These are phyloP conservation scores for Elaeis oleifera DNA, from an alignment of 202 grass and related monocot genomes.

Conservation along the genomic window DNA sequence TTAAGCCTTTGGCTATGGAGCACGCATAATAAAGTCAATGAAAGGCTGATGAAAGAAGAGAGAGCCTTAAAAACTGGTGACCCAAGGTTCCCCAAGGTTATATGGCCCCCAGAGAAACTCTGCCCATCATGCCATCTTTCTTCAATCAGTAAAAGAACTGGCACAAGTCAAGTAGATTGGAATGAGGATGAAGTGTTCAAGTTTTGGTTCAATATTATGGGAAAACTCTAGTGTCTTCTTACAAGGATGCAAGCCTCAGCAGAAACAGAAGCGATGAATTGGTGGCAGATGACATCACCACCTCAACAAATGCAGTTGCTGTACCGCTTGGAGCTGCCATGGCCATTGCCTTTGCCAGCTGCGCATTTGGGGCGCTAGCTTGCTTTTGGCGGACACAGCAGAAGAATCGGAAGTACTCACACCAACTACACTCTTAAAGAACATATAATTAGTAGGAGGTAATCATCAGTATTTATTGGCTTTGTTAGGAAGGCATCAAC, in stretches of 20 bases:
- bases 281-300: conserved; percentile 33
- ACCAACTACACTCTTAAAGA: conserved; percentile 95
- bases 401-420: conserved; percentile 98
- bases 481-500: too few species aligned
- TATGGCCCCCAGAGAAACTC: conserved; percentile 75
- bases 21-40: conserved; percentile 91
- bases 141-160: conserved; percentile 28
- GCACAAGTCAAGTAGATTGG: conserved; percentile 51
- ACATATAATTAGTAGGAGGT: conserved; percentile 80
- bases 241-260: conserved; percentile 24
- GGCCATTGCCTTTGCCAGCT: conserved; percentile 67
- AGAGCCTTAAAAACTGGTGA: conserved; percentile 55
- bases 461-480: conserved; percentile 5
- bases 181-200: conserved; percentile 73
- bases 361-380: conserved; percentile 78
- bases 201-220: conserved; percentile 82
- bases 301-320: conserved; percentile 39
- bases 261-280: conserved; percentile 22
- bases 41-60: conserved; percentile 90
- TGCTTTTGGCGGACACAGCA: conserved; percentile 95
- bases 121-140: conserved; percentile 66
- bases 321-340: conserved; percentile 80
- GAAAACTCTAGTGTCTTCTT: conserved; percentile 57
- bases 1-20: conserved; percentile 87
- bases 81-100: conserved; percentile 70